Evolutionary conservation across 2,329 filamentous ascomycete species (phyloP), one percentile per base, ranked within the genome.

Genomic region (Cercospora brassicicola): DNA sequence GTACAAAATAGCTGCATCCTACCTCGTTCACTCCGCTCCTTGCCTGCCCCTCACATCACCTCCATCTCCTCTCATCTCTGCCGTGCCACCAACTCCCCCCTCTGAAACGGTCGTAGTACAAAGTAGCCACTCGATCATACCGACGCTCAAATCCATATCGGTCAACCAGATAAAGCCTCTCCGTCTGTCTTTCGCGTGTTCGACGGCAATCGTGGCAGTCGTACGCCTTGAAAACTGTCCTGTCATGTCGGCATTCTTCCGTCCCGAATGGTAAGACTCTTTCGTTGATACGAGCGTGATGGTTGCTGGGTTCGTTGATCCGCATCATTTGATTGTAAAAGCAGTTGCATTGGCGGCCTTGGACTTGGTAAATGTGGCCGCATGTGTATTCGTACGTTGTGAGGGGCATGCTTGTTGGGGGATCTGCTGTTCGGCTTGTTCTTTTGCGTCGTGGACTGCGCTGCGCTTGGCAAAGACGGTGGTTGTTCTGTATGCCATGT

Each of bases 371-470:
- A 33, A 62, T 59, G 66, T 73, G 72, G 56, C 70, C 72, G 66
- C 73, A 75, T 60, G 67, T 65, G 69, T 75, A 73, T 65, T 64
- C 57, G 69, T 71, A 73, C 48, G 65, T 71, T 30, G 68, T 73
- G 15, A 74, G 67, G 15, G 72, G 73, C 72, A 74, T 75, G 18
- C 55, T 61, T 51, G 11, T 55, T 26, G 26, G 7, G 4, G 26
- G 26, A 13, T 20, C 13, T 13, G 45, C 45, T 13, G 20, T 23
- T 51, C 10, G 45, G 20, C 10, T 55, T 30, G 10, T 55, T 23
- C 26, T 26, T n/a, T 55, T 26, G 23, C 23, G 10, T 28, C 5
- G 20, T 23, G 23, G 20, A 55, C 23, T 11, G 20, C 13, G 23
- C 48, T 28, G 48, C 23, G 23, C 23, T 55, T 28, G 13, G 48